phyloP scores from a whole-genome alignment of 768 basidiomycete species.

The Collybiopsis confluens region DNA sequence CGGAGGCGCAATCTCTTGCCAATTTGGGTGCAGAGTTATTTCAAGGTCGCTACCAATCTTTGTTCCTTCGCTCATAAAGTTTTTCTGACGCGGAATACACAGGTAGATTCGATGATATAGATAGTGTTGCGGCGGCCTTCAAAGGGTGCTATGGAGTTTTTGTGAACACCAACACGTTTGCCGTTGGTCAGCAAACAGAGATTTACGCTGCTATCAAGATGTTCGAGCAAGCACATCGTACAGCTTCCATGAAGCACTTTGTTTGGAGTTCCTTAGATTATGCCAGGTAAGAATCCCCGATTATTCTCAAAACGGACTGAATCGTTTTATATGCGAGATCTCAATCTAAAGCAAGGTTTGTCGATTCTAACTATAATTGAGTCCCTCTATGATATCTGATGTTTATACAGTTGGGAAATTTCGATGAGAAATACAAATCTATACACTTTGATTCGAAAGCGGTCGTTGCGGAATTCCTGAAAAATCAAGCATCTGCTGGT shows the following conservation, averaged over 20 bases:
- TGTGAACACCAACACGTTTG: constrained; percentile 11
- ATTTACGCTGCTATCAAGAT: constrained; percentile 1
- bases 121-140: constrained; percentile 24
- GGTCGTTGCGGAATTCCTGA: constrained; percentile 33
- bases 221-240: constrained; percentile 4
- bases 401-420: constrained; percentile 1
- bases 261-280: constrained; percentile 1
- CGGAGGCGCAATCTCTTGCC: constrained; percentile 29
- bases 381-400: not conserved
- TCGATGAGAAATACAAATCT: constrained; percentile 22
- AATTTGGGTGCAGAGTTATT: constrained; percentile 27
- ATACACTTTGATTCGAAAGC: constrained; percentile 41
- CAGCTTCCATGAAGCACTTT: constrained; percentile 1
- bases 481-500: constrained; percentile 28
- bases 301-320: too few species aligned
- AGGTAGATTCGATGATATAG: constrained; percentile 31
- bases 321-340: too few species aligned
- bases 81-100: too few species aligned
- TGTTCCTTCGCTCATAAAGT: too few species aligned
- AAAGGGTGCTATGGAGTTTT: constrained; percentile 26
- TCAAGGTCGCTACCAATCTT: not conserved
- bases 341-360: too few species aligned
- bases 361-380: not conserved
- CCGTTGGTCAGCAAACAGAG: not conserved
- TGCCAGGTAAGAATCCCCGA: too few species aligned